A percentile compares a stretch with the other conserved stretches of the same genome.
phyloP scores from a whole-genome alignment of 2,329 filamentous ascomycete genomes.

The Fusarium sp. region DNA sequence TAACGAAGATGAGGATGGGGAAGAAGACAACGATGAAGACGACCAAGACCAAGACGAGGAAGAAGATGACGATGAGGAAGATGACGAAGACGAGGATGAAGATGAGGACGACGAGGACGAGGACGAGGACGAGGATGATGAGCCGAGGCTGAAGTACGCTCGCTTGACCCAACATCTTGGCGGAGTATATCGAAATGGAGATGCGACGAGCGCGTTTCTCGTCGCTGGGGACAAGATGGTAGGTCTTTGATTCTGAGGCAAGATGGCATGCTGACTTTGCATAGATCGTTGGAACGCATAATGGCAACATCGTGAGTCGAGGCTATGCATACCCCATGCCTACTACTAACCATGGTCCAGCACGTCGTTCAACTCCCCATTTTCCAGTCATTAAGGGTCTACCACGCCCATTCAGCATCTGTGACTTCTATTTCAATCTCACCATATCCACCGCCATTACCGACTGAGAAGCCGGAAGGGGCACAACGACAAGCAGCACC shows the following conservation, averaged over 20 bases:
- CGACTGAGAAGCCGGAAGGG: conserved; percentile 58
- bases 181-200: conserved; percentile 90
- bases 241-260: conserved; percentile 44
- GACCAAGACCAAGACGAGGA: conserved; percentile 28
- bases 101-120: conserved; percentile 76
- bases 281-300: conserved; percentile 92
- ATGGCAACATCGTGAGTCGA: conserved; percentile 89
- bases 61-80: conserved; percentile 44
- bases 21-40: conserved; percentile 29
- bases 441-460: conserved; percentile 75
- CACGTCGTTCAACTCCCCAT: conserved; percentile 88
- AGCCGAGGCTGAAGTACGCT: conserved; percentile 93
- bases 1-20: conserved; percentile 34
- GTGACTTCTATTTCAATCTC: conserved; percentile 92
- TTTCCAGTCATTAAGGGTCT: conserved; percentile 84
- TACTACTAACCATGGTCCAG: conserved; percentile 59
- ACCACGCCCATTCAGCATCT: conserved; percentile 92
- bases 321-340: not conserved
- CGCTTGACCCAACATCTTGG: conserved; percentile 84
- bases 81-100: conserved; percentile 58
- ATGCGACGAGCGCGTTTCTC: conserved; percentile 91
- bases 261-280: conserved; percentile 37
- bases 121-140: conserved; percentile 89
- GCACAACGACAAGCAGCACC: conserved; percentile 53
- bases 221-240: conserved; percentile 98